Evolutionary conservation across 2,329 filamentous ascomycete species (phyloP).

Genomic region (Chalara sp.): DNA sequence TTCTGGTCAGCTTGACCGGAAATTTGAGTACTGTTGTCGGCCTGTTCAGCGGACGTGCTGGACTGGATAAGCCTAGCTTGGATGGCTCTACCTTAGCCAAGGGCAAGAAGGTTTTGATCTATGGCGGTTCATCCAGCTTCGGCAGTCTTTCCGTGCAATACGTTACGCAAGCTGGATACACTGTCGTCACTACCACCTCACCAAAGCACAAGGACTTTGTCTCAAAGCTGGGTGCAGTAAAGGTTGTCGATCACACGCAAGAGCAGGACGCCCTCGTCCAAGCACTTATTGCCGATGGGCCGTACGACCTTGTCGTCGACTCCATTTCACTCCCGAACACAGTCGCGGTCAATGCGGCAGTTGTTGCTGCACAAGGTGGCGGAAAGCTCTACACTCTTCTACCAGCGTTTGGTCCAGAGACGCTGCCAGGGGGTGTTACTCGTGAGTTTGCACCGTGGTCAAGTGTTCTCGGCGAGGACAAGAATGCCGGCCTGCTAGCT

Average conservation of each 20-base stretch:
- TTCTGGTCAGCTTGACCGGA: too few relatives aligned
- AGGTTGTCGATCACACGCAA: constrained; percentile 22
- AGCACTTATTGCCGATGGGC: background rate
- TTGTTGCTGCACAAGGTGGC: background rate
- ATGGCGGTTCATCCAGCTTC: constrained; percentile 26
- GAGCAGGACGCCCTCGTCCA: background rate
- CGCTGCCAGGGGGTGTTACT: background rate
- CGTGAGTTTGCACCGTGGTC: background rate
- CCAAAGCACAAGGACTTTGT: constrained; percentile 25
- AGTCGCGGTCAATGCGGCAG: background rate
- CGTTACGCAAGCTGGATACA: constrained; percentile 23
- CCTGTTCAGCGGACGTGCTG: too few relatives aligned
- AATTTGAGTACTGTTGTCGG: too few relatives aligned
- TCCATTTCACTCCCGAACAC: background rate
- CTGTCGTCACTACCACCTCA: constrained; percentile 29
- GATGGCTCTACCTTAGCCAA: constrained; percentile 1
- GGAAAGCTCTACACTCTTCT: background rate
- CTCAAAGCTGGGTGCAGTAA: constrained; percentile 21
- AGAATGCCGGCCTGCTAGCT: background rate
- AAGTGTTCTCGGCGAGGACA: background rate
- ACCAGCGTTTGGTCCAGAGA: background rate
- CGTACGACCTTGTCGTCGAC: background rate
- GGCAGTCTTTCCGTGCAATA: constrained; percentile 25
- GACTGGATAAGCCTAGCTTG: background rate
- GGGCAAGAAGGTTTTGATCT: constrained; percentile 27